phyloP scores from a whole-genome alignment of 2,329 filamentous ascomycete species.

The Cladosporium sp. region DNA sequence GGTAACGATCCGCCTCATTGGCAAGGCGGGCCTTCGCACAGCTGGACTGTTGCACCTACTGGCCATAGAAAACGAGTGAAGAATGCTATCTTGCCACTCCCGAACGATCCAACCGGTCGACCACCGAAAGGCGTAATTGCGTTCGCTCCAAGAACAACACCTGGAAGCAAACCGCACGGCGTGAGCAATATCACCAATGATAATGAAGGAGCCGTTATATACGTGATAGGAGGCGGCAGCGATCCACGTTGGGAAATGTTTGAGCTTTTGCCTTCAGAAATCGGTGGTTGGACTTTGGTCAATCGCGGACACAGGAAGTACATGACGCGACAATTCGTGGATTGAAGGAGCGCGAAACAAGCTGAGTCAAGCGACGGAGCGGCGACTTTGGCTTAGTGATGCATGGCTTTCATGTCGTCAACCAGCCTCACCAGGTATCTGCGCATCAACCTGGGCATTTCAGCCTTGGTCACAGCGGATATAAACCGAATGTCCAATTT shows the following conservation, averaged over 20 bases:
- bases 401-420: background rate
- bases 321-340: slow-evolving; percentile 31
- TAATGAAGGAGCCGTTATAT: slow-evolving; percentile 24
- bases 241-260: slow-evolving; percentile 34
- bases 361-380: no score
- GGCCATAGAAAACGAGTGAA: slow-evolving; percentile 29
- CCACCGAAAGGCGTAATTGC: slow-evolving; percentile 80
- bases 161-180: slow-evolving; percentile 13
- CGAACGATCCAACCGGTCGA: slow-evolving; percentile 50
- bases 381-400: no score
- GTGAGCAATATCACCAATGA: slow-evolving; percentile 14
- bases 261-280: slow-evolving; percentile 23
- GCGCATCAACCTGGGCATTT: background rate
- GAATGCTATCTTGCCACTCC: slow-evolving; percentile 41
- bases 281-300: slow-evolving; percentile 23
- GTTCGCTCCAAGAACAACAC: slow-evolving; percentile 49
- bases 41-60: slow-evolving; percentile 32
- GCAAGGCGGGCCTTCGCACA: slow-evolving; percentile 28
- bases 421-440: background rate
- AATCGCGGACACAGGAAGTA: slow-evolving; percentile 30
- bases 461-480: background rate
- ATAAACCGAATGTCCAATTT: background rate
- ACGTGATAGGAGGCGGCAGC: slow-evolving; percentile 31
- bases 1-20: slow-evolving; percentile 54
- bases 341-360: slow-evolving; percentile 18